These are phyloP conservation scores for Medicago arabica DNA, from an alignment of 306 rosid genomes.

Conservation along the genomic window DNA sequence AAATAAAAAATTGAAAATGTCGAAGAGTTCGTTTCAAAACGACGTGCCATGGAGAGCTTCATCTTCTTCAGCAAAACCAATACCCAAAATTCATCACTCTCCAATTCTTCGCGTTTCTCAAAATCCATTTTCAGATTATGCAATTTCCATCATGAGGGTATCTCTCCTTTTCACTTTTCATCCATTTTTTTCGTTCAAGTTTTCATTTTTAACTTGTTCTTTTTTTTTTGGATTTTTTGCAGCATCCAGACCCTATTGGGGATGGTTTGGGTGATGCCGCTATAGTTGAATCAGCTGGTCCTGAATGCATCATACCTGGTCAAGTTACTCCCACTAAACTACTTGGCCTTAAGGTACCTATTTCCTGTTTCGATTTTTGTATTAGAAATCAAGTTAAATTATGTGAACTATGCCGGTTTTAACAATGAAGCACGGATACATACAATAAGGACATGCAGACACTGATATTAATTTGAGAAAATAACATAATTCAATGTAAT, in stretches of 20 bases:
- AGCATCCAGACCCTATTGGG: slow-evolving; percentile 84
- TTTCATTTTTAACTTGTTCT: neutral
- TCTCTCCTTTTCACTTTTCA: slow-evolving; percentile 18
- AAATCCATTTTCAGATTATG: slow-evolving; percentile 66
- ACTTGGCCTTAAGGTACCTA: slow-evolving; percentile 83
- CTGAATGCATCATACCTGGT: slow-evolving; percentile 93
- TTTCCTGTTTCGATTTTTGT: neutral
- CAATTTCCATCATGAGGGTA: slow-evolving; percentile 79
- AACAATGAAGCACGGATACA: too few species aligned
- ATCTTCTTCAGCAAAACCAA: slow-evolving; percentile 56
- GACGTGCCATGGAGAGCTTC: slow-evolving; percentile 92
- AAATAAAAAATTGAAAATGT: slow-evolving; percentile 47
- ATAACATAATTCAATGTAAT: too few species aligned
- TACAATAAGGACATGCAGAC: too few species aligned
- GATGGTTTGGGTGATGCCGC: slow-evolving; percentile 80
- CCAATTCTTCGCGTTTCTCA: slow-evolving; percentile 75
- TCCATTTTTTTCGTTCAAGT: neutral
- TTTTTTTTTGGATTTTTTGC: slow-evolving; percentile 19
- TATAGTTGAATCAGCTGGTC: slow-evolving; percentile 89
- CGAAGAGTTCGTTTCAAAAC: slow-evolving; percentile 62
- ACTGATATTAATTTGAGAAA: too few species aligned
- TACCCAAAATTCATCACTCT: slow-evolving; percentile 85
- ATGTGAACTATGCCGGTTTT: neutral
- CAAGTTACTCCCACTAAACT: slow-evolving; percentile 65
- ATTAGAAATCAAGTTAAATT: neutral